These are phyloP conservation scores for Microsporum canis DNA, from an alignment of 2,329 filamentous ascomycete species.

Conservation along the genomic window DNA sequence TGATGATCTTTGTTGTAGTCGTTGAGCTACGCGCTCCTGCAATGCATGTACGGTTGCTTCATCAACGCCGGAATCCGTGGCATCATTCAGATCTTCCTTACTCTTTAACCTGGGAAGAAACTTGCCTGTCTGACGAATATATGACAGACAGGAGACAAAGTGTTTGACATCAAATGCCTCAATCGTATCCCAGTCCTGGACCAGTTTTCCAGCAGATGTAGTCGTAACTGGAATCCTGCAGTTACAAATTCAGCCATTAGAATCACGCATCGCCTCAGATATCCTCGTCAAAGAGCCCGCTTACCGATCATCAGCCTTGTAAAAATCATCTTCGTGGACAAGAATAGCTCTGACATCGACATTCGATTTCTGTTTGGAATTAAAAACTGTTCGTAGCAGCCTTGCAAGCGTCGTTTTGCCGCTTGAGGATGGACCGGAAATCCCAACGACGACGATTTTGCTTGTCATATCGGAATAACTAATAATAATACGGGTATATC, in stretches of 20 bases:
- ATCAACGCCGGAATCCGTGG: conserved; percentile 33
- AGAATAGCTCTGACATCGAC: conserved; percentile 46
- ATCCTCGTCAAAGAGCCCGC: background rate
- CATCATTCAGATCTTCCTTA: conserved; percentile 49
- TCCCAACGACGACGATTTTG: conserved; percentile 42
- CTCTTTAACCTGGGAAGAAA: conserved; percentile 40
- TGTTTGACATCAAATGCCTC: conserved; percentile 61
- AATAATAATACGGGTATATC: background rate
- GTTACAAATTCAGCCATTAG: background rate
- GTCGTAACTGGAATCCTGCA: conserved; percentile 35
- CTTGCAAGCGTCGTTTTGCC: conserved; percentile 91
- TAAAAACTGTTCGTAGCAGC: conserved; percentile 71
- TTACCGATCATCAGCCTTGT: conserved; percentile 63
- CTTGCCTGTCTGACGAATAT: conserved; percentile 57
- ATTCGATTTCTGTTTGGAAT: conserved; percentile 20
- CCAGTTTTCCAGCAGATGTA: conserved; percentile 41
- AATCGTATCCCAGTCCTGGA: conserved; percentile 87
- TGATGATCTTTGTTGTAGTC: conserved; percentile 12
- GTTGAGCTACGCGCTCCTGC: conserved; percentile 16
- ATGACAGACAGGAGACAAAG: conserved; percentile 54
- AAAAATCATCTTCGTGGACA: conserved; percentile 94
- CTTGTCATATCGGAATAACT: background rate
- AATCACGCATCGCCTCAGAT: background rate
- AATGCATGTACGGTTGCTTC: conserved; percentile 20
- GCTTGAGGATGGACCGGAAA: conserved; percentile 83